Conservation (phyloP, 306 rosid genomes). For the Vigna radiata region DNA sequence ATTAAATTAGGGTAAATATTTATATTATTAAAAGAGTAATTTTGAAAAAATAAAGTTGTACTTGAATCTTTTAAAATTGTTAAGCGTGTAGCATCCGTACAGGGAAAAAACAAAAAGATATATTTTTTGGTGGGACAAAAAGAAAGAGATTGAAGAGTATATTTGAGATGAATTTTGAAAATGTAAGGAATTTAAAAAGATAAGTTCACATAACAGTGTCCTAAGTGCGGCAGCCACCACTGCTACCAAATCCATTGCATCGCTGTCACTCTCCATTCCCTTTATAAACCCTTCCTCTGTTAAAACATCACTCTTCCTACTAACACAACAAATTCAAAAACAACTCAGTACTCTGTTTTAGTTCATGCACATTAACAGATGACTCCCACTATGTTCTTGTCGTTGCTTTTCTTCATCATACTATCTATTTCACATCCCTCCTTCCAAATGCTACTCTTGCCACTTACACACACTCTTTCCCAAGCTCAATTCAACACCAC, state of each 20-base stretch:
- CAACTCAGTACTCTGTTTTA: background rate
- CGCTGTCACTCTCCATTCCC: background rate
- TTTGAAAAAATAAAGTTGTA: background rate
- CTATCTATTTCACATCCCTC: conserved; percentile 43
- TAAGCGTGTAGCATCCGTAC: too few species aligned
- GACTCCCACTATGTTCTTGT: conserved; percentile 55
- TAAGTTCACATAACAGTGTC: background rate
- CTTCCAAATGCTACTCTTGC: conserved; percentile 53
- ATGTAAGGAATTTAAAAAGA: background rate
- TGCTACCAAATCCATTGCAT: background rate
- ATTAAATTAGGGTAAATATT: background rate
- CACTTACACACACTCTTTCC: conserved; percentile 72
- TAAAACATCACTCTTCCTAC: background rate
- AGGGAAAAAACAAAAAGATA: background rate
- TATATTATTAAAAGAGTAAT: background rate
- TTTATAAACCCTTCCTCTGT: background rate
- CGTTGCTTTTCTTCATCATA: conserved; percentile 41
- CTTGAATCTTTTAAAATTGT: background rate
- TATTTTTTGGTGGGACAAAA: background rate
- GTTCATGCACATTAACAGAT: conserved; percentile 21
- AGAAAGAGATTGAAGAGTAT: background rate
- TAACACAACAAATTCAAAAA: background rate
- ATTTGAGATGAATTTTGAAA: background rate
- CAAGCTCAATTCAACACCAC: conserved; percentile 62
- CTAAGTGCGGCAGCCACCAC: background rate